Percentiles rank a stretch among this genome's conserved stretches.
These are phyloP conservation scores for Malus domestica DNA, from an alignment of 306 rosid genomes.

Conservation along the genomic window ASM211411v1 NC_041804.1:10773001-10773500, in stretches of 20 bases:
- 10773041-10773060: not conserved
- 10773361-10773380: not conserved
- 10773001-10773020: not conserved
- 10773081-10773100: not conserved
- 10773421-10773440: not conserved
- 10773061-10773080: not conserved
- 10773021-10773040: not conserved
- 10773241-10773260: no score
- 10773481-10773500: constrained; percentile 71
- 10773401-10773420: not conserved
- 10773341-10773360: not conserved
- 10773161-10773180: not conserved
- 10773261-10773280: not conserved
- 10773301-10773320: not conserved
- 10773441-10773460: constrained; percentile 10
- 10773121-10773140: not conserved
- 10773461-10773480: constrained; percentile 65
- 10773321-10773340: not conserved
- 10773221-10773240: no score
- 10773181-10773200: not conserved
- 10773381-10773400: not conserved
- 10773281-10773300: not conserved
- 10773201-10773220: not conserved
- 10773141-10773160: not conserved
- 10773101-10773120: not conserved